Base-by-base conservation (phyloP, 192 early-diverging fungal genomes). In the Podochytrium sp. region DNA sequence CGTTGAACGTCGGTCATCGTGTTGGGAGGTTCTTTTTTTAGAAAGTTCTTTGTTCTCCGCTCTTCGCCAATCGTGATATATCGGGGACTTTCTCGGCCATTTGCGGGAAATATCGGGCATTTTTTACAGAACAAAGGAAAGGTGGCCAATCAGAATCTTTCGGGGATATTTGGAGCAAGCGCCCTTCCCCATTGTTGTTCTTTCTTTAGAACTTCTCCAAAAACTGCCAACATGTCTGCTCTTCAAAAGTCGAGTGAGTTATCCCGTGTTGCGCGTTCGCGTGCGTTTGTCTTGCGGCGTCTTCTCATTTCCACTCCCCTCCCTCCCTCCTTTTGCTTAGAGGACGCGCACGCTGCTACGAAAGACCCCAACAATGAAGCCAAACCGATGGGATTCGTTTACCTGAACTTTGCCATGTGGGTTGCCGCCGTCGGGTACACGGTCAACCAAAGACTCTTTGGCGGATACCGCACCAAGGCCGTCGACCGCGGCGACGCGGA, bases 11-110 rank as follows among this genome's bases (percentile, higher is more conserved):
- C 60, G 40, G 27, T 32, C 42, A 61, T 51, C 27, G 63, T 71
- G 35, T 70, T 23, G 12, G 52, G 52, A 55, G 90, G 86, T 92
- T 93, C 94, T 95, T 95, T 62, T 38, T 47, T 20, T 10, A 47
- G n/a, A 47, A 47, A 47, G 10, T 47, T 20, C n/a, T 0, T 47
- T 47, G 43, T 47, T 47, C 43, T 47, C 43, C n/a, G 43, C 10
- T 16, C 43, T 47, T 47, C 43, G n/a, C 43, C 12, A 47, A 47
- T 47, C 43, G 43, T 20, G 43, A 16, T 47, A 20, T 47, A n/a
- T 47, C 43, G 43, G 43, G 10, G 43, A 47, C 10, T 47, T 47
- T 47, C 43, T 20, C 43, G n/a, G n/a, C n/a, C n/a, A n/a, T n/a
- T n/a, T 47, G 10, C 43, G 43, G 43, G 43, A 47, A 10, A 47